Evolutionary conservation across 139 green algal genomes (phyloP), one percentile per base, ranked within the genome.

Genomic region (Chlamydomonas incerta): DNA sequence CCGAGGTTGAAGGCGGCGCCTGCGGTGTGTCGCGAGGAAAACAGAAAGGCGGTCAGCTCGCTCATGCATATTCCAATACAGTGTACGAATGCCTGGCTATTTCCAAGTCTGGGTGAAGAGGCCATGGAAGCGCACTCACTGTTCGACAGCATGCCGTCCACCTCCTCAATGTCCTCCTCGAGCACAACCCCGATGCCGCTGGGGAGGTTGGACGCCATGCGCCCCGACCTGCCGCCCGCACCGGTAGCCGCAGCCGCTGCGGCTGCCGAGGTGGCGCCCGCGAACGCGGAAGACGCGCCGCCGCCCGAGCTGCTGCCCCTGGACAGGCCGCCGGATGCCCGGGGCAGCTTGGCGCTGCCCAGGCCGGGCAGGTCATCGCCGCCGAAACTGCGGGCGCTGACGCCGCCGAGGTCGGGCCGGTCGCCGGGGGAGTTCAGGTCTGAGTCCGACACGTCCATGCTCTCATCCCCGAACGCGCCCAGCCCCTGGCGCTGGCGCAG

Each of bases 141-240:
- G 21, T 29, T 83, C 18, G 79, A 85, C 31, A 85, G 41, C 41
- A 85, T 68, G 28, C 66, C 66, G 50, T 86, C 80, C 58, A 71
- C 67, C 34, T 86, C 80, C 34, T 86, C 80, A 63, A 86, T 79
- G 68, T 86, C 80, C 80, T 86, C 80, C 26, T 86, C 80, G 15
- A 86, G 80, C 28, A 86, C 80, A 1, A 86, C 1, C 26, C 80
- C 80, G 3, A 86, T 26, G 13, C 80, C 80, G 24, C 31, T 35
- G 5, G 80, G 80, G 26, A 79, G 33, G 20, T 79, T 70, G 15
- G 68, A 20, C 14, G 55, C 41, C 41, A 50, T 50, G 41, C 41
- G 41, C 41, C 41, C 41, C 41, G 41, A 50, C 41, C 41, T 50
- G 41, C 41, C 41, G 41, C 41, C 41, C 6, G 13, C 46, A 11